Conservation (phyloP, 129 eudicot genomes). For the Pulicaria dysenterica region DNA sequence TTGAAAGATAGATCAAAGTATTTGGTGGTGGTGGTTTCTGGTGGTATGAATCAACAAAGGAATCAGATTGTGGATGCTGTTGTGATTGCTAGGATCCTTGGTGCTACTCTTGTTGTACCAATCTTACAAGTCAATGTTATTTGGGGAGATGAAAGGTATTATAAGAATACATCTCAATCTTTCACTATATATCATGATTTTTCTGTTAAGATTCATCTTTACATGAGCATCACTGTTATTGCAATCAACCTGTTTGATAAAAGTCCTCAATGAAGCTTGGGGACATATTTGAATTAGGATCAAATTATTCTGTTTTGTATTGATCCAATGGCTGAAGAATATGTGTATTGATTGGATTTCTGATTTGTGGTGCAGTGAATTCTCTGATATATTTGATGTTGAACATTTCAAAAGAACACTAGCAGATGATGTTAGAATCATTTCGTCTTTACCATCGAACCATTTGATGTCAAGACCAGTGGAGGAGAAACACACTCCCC, state of each 20-base stretch:
- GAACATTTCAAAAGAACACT: slow-evolving; percentile 83
- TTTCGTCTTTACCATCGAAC: slow-evolving; percentile 88
- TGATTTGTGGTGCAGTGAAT: slow-evolving; percentile 67
- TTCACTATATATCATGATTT: no score
- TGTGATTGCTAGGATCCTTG: slow-evolving; percentile 94
- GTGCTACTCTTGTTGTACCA: slow-evolving; percentile 93
- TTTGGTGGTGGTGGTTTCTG: slow-evolving; percentile 91
- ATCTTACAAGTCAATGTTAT: slow-evolving; percentile 93
- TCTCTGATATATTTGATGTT: slow-evolving; percentile 93
- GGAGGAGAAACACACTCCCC: slow-evolving; percentile 37
- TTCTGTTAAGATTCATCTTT: no score
- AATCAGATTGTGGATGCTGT: slow-evolving; percentile 99
- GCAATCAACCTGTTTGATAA: slow-evolving; percentile 3
- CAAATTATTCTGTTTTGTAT: background rate
- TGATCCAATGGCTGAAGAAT: background rate
- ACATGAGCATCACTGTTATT: background rate
- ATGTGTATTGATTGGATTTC: slow-evolving; percentile 22
- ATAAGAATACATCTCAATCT: background rate
- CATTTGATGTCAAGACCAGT: slow-evolving; percentile 91
- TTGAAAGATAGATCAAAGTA: slow-evolving; percentile 63
- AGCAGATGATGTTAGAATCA: slow-evolving; percentile 75
- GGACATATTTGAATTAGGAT: background rate
- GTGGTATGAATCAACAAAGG: slow-evolving; percentile 96
- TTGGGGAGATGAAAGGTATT: slow-evolving; percentile 98
- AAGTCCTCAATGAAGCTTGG: slow-evolving; percentile 10